Evolutionary conservation across 352 stramenopile species (phyloP), one percentile per base, ranked within the genome.

Genomic region (Globisporangium irregulare): DNA sequence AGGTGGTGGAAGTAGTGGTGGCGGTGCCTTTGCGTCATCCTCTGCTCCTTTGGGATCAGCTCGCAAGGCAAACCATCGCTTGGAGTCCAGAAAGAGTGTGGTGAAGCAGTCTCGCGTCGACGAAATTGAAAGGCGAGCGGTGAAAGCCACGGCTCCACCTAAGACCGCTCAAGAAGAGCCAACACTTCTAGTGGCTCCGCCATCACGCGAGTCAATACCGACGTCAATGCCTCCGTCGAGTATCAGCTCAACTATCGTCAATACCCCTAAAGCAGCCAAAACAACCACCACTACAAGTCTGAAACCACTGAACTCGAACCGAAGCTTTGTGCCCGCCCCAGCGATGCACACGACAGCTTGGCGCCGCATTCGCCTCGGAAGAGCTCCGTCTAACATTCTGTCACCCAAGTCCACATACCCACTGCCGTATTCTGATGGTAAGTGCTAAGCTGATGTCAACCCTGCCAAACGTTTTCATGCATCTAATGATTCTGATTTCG

Each of bases 321-420:
- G 20, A 22, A 68, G 25, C 22, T 36, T 61, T 27, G 7, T 61
- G 14, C 56, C 56, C 9, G 22, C 64, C 24, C 70, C 73, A 12
- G 59, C 72, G 18, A 56, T 71, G 57, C 73, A 79, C 62, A 68
- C 57, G 10, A 75, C 73, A 3, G 57, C 63, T 9, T 79, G 73
- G 73, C 70, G 73, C 22, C 71, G 73, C 3, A 34, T 77, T 3
- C 66, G 54, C 10, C 67, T 75, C 38, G 32, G 55, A 8, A 46
- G 64, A 25, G 69, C 74, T 14, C 74, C 74, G 1, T 24, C 66
- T 1, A 80, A 80, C 53, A 66, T 80, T n/a, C 48, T 78, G 20
- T 68, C 51, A 14, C 64, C 25, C 4, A 25, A 59, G 14, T 41
- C 69, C 20, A 41, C 24, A 34, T 50, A 72, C 10, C 27, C 65